Evolutionary conservation across 352 stramenopile genomes (phyloP).

Genomic region (Phytophthora cactorum): DNA sequence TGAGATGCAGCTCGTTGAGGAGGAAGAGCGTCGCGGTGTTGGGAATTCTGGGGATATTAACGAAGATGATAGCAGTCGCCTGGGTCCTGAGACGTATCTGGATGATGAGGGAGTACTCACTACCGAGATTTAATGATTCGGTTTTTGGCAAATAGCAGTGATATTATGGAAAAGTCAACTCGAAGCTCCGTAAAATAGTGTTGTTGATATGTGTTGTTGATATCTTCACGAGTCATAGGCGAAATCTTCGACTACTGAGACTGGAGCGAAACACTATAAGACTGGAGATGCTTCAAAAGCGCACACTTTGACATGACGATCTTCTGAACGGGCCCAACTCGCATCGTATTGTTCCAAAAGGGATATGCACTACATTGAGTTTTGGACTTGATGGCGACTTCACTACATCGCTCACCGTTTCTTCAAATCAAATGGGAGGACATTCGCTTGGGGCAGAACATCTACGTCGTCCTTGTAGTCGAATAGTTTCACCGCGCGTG

Average conservation of each 20-base stretch:
- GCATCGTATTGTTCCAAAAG: no score
- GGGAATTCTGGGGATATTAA: conserved; percentile 17
- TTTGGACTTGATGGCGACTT: no score
- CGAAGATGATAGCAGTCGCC: conserved; percentile 38
- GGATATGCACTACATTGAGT: no score
- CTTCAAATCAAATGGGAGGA: no score
- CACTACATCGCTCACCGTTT: no score
- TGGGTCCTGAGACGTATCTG: conserved; percentile 72
- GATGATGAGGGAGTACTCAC: conserved; percentile 76
- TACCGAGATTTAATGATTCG: conserved; percentile 53
- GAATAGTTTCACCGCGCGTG: no score
- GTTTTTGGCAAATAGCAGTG: conserved; percentile 2
- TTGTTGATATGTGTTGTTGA: no score
- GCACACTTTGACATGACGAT: background rate
- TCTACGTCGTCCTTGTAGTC: no score
- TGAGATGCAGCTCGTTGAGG: conserved; percentile 49
- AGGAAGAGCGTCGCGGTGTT: conserved; percentile 15
- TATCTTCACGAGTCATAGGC: no score
- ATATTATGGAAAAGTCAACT: conserved; percentile 16
- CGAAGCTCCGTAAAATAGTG: no score
- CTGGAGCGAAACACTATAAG: background rate
- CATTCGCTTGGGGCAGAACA: no score
- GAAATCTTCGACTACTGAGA: no score
- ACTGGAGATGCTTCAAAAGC: background rate
- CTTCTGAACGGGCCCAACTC: background rate